Evolutionary conservation across 208 protist species (phyloP).

Genomic region (Acanthamoeba polyphaga): DNA sequence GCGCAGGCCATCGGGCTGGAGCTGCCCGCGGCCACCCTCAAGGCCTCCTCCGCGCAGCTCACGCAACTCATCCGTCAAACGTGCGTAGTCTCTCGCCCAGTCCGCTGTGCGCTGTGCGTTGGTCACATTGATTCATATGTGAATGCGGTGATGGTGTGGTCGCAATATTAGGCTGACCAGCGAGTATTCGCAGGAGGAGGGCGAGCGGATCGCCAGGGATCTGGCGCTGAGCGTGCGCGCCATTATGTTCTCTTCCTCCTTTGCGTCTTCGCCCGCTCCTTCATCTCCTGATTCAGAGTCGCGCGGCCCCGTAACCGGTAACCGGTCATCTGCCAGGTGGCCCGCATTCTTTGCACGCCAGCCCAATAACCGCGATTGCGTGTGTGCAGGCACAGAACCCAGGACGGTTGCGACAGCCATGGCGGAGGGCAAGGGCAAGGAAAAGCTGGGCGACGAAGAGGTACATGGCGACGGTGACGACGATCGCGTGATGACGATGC

Average conservation of each 20-base stretch:
- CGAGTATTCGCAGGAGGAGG: not conserved
- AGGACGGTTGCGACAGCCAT: not conserved
- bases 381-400: too few relatives aligned
- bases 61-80: conserved; percentile 18
- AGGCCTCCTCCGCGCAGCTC: not conserved
- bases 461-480: not conserved
- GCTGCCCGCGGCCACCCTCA: conserved; percentile 4
- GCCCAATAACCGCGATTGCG: too few relatives aligned
- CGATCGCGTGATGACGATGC: not conserved
- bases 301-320: not conserved
- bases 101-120: not conserved
- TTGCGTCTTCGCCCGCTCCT: not conserved
- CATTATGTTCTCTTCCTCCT: conserved; percentile 15
- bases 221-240: not conserved
- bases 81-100: not conserved
- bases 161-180: not conserved
- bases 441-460: not conserved
- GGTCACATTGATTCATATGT: not conserved
- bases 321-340: not conserved
- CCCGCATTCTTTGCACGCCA: too few relatives aligned
- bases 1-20: not conserved
- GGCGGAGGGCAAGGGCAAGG: not conserved
- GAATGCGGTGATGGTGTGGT: not conserved
- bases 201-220: not conserved
- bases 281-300: not conserved